Percentiles rank a stretch among this genome's conserved stretches.
Evolutionary conservation across 2,329 filamentous ascomycete genomes (phyloP).

Genomic region (Cercospora sojina): DNA sequence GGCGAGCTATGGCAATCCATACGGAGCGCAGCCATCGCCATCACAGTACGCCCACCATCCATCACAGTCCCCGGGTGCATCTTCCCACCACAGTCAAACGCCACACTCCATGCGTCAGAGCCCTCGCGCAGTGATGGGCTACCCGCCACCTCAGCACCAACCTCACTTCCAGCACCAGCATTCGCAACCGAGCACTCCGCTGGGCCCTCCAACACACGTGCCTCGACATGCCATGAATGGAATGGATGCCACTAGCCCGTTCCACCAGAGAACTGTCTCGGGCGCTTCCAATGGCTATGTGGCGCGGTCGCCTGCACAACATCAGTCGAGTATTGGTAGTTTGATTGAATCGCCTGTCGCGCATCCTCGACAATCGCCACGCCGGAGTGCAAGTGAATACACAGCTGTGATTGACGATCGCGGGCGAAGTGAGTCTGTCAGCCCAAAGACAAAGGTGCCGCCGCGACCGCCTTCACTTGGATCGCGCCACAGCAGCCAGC

Average conservation of each 20-base stretch:
- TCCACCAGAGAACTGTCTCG: slow-evolving; percentile 36
- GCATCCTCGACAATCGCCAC: slow-evolving; percentile 29
- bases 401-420: slow-evolving; percentile 59
- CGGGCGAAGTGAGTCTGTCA: slow-evolving; percentile 71
- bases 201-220: slow-evolving; percentile 46
- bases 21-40: slow-evolving; percentile 30
- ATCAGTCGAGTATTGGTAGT: slow-evolving; percentile 41
- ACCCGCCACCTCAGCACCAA: slow-evolving; percentile 34
- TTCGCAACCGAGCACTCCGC: slow-evolving; percentile 50
- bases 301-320: slow-evolving; percentile 34
- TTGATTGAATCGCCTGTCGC: slow-evolving; percentile 40
- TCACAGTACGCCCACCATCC: slow-evolving; percentile 26
- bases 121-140: slow-evolving; percentile 27
- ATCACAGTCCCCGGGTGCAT: slow-evolving; percentile 38
- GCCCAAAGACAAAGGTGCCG: slow-evolving; percentile 64
- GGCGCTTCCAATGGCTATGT: slow-evolving; percentile 34
- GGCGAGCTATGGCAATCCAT: slow-evolving; percentile 26
- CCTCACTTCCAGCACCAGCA: slow-evolving; percentile 36
- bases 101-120: slow-evolving; percentile 36
- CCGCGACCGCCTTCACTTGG: slow-evolving; percentile 33
- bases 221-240: slow-evolving; percentile 32
- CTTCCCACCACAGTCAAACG: slow-evolving; percentile 36
- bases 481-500: slow-evolving; percentile 37
- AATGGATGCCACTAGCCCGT: slow-evolving; percentile 34
- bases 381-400: slow-evolving; percentile 35